Percentiles rank a stretch among this genome's conserved stretches.
phyloP scores from a whole-genome alignment of 495 filamentous ascomycete species.

The Penicillium antarcticum region DNA sequence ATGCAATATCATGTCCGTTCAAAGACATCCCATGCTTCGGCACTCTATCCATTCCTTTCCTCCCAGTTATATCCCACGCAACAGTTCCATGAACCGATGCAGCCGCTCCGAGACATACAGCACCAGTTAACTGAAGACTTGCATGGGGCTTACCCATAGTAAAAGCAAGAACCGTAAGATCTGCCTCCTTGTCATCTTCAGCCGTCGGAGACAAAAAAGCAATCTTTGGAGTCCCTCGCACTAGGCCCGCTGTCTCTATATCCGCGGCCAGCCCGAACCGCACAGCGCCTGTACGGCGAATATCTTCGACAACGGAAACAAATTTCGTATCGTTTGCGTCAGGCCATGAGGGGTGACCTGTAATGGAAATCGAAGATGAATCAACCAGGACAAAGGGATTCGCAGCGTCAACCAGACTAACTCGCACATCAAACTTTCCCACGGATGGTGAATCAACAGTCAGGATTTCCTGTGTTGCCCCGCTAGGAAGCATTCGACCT shows the following conservation, averaged over 20 bases:
- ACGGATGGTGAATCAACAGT: constrained; percentile 3
- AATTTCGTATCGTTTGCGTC: not conserved
- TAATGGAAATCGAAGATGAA: constrained; percentile 12
- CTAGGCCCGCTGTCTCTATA: constrained; percentile 7
- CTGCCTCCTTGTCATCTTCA: constrained; percentile 1
- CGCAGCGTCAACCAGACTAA: constrained; percentile 28
- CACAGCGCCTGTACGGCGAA: constrained; percentile 26
- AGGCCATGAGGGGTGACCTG: not conserved
- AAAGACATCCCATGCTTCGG: constrained; percentile 18
- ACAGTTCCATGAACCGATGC: constrained; percentile 26
- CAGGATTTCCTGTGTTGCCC: constrained; percentile 14
- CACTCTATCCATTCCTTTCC: not conserved
- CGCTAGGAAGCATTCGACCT: constrained; percentile 28
- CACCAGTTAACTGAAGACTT: constrained; percentile 33
- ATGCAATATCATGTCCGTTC: constrained; percentile 4
- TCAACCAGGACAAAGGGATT: constrained; percentile 37
- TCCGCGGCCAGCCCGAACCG: constrained; percentile 20
- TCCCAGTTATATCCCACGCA: constrained; percentile 16
- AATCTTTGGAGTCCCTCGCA: constrained; percentile 31
- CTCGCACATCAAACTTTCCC: constrained; percentile 12
- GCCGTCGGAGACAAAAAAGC: constrained; percentile 18
- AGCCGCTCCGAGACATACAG: constrained; percentile 27
- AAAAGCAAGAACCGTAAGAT: constrained; percentile 23
- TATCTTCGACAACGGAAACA: constrained; percentile 18
- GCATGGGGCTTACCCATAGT: constrained; percentile 31